Evolutionary conservation across 164 flowering plant species (phyloP), one percentile per base, ranked within the genome.

Genomic region (Litsea cubeba): DNA sequence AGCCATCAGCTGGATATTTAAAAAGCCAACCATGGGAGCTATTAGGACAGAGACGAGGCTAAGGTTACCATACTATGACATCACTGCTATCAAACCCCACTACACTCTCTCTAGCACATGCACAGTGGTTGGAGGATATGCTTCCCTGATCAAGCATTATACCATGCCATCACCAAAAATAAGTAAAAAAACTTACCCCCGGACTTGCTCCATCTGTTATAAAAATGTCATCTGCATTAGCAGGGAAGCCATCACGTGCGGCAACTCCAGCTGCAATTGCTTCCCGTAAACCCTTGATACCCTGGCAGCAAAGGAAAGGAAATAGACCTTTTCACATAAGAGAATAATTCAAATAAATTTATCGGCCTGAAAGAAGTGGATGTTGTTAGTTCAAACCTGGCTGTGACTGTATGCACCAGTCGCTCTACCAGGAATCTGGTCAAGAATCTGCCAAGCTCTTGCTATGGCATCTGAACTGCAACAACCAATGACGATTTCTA

Each of bases 361-460:
- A 50, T 17, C 14, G 4, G 63, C 26, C 25, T 1, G 17, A 70
- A 2, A 51, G 18, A n/a, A 50, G 60, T 54, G 60, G 28, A 23
- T n/a, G 5, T 3, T 20, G 24, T 18, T 35, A 20, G 11, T 22
- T 72, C 49, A 70, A 78, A 90, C 99, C 93, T 96, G 98, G 77
- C 98, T 96, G 76, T 96, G 99, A 82, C 99, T 96, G 70, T 96
- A 96, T 78, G 98, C 98, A 82, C 99, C 99, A 51, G 98, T 96
- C 66, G 98, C 97, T 82, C 91, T 84, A 75, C 97, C 97, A 50
- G 98, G 99, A 78, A 96, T 96, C 82, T 91, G 95, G 79, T 91
- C 97, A 15, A 96, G 84, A 79, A 96, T 90, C 79, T 91, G 82
- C 93, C 92, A 87, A 76, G 98, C 97, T 71, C 97, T 86, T 50